Conservation (phyloP, 352 stramenopile genomes). For the Phytophthora multivora region DNA sequence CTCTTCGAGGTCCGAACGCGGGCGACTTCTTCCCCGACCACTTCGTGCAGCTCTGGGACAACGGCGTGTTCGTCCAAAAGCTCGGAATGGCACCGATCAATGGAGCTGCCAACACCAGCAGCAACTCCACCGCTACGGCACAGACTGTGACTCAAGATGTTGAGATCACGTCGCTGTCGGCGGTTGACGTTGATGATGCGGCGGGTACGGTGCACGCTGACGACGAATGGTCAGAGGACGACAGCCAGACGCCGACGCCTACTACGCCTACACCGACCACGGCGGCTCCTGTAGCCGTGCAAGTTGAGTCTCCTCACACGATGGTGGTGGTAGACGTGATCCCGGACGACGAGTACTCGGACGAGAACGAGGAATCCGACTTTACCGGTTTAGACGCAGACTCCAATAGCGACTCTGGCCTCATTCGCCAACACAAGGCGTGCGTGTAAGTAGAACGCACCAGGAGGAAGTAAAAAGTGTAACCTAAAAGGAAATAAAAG, state of each 20-base stretch:
- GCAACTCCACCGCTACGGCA: constrained; percentile 7
- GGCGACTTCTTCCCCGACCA: constrained; percentile 55
- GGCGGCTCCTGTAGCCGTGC: background rate
- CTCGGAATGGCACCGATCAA: constrained; percentile 29
- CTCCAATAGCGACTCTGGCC: background rate
- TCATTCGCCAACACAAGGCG: constrained; percentile 18
- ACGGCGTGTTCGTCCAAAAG: constrained; percentile 47
- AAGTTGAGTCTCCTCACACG: constrained; percentile 10
- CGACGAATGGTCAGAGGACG: constrained; percentile 10
- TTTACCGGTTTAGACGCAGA: constrained; percentile 16
- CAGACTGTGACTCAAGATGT: constrained; percentile 3
- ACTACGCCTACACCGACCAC: constrained; percentile 10
- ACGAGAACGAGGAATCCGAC: constrained; percentile 1
- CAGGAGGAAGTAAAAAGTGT: background rate
- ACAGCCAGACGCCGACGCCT: background rate
- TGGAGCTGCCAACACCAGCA: constrained; percentile 1
- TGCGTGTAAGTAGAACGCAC: constrained; percentile 11
- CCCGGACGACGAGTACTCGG: constrained; percentile 8
- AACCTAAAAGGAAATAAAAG: background rate
- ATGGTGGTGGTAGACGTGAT: constrained; percentile 23
- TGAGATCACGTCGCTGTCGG: constrained; percentile 11
- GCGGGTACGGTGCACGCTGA: constrained; percentile 12
- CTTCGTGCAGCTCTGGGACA: constrained; percentile 64
- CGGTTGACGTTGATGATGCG: constrained; percentile 4
- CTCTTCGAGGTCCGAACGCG: constrained; percentile 43